A percentile compares a stretch with the other conserved stretches of the same genome.
Evolutionary conservation across 371 early-diverging fungal genomes (phyloP).

Genomic region (Mortierella sp.): DNA sequence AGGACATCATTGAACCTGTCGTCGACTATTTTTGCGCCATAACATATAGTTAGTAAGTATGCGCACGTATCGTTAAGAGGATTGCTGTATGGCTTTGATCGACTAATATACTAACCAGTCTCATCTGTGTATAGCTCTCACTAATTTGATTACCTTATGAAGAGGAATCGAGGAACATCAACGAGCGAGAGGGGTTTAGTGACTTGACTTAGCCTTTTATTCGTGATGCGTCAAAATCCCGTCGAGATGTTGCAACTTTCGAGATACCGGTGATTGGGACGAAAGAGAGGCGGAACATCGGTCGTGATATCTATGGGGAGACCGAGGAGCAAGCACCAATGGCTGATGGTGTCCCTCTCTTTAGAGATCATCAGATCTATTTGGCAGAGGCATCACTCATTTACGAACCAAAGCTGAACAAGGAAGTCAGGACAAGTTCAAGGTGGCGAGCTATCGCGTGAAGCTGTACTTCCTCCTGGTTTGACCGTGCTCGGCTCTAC

Average conservation of each 20-base stretch:
- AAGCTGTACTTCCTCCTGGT: no score
- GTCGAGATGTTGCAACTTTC: neutral
- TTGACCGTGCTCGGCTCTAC: no score
- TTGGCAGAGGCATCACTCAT: conserved; percentile 18
- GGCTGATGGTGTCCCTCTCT: conserved; percentile 26
- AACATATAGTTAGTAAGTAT: no score
- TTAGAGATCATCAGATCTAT: conserved; percentile 22
- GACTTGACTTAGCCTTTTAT: conserved; percentile 14
- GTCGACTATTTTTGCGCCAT: no score
- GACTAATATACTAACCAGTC: no score
- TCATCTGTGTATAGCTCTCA: no score
- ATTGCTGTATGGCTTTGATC: no score
- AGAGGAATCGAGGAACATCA: neutral
- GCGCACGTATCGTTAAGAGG: no score
- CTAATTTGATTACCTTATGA: no score
- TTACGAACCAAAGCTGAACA: neutral
- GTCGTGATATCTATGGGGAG: neutral
- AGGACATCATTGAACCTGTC: no score
- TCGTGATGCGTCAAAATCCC: conserved; percentile 2
- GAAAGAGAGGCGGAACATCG: neutral
- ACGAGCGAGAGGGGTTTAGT: conserved; percentile 24
- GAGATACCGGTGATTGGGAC: no score
- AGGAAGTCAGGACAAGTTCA: neutral
- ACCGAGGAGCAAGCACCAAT: neutral
- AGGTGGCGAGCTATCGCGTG: neutral